Percentiles rank a stretch among this genome's conserved stretches.
phyloP scores from a whole-genome alignment of 495 filamentous ascomycete genomes.

The Chaetomium tenue region DNA sequence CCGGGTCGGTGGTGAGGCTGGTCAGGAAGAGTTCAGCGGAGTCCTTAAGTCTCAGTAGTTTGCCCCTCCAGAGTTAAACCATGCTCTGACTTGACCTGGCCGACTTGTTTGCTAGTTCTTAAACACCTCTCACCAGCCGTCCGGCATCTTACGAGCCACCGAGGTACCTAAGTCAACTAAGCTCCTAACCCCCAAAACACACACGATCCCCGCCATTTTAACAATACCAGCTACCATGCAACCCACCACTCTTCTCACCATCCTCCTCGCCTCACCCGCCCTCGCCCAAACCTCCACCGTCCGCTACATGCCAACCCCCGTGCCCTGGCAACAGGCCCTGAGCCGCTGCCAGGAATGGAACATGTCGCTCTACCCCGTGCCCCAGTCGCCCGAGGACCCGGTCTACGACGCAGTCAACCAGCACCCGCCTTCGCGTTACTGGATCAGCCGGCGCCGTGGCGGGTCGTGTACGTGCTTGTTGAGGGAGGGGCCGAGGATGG shows the following conservation, averaged over 20 bases:
- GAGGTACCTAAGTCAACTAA: no score
- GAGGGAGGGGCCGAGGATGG: background rate
- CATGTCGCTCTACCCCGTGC: conserved; percentile 4
- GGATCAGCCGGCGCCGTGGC: conserved; percentile 9
- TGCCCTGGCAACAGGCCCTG: background rate
- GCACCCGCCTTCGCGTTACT: conserved; percentile 1
- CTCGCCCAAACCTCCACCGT: conserved; percentile 12
- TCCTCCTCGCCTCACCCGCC: background rate
- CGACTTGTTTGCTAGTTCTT: background rate
- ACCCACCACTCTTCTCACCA: background rate
- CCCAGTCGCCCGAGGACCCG: background rate
- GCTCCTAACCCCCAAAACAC: no score
- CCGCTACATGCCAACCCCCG: background rate
- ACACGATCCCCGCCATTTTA: no score
- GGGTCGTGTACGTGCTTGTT: conserved; percentile 12
- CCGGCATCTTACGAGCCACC: no score
- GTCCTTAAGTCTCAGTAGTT: background rate
- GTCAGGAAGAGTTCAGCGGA: background rate
- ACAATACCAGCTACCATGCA: no score
- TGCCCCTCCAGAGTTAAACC: background rate
- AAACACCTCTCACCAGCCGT: background rate
- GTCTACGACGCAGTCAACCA: background rate
- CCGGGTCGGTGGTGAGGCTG: background rate
- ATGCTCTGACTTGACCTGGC: background rate
- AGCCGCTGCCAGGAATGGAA: background rate